Base-by-base conservation (phyloP, 106 monocot species). In the Cymbidium sinense region DNA sequence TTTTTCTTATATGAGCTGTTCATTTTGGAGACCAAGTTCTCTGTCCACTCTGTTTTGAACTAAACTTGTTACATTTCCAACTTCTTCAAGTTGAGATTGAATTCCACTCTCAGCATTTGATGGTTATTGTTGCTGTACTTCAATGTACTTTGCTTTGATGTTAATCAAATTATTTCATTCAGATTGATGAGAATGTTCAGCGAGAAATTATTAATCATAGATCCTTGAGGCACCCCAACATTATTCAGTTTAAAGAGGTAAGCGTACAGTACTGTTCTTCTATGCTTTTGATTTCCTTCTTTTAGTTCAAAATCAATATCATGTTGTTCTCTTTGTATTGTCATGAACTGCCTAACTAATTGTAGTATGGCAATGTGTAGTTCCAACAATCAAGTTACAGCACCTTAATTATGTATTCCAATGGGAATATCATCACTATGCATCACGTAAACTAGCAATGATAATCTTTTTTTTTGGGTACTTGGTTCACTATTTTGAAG, bases 181-280 rank as follows among this genome's bases (percentile, higher is more conserved):
- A 93, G 93, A 89, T 93, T 77, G 89, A 89, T 82, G 89, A 93
- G 70, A 84, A 93, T 61, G 93, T 93, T 77, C 89, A 86, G 2
- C 2, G 5, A 72, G 93, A 93, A 81, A 93, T 93, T 62, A 87
- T 93, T 35, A 93, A 93, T 71, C 93, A 93, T 75, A 77, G 81
- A 82, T 89, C 89, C 13, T 76, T 89, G 81, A 85, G 76, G 82
- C 92, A 92, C 81, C 91, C 91, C 4, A 88, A 91, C 74, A 91
- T 91, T 52, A 71, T 91, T 39, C 84, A 80, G 43, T 92, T 92
- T 73, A 89, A 82, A 69, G 92, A 92, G 92, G 92, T 92, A 86
- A 41, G 27, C 10, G 9, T 74, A 4, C 0, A 8, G 11, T 7
- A 19, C 13, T 44, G 25, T 28, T 7, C 74, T 44, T 43, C 74